These are phyloP conservation scores for Gnaphalium uliginosum DNA, from an alignment of 129 eudicot species.

Conservation along the genomic window DNA sequence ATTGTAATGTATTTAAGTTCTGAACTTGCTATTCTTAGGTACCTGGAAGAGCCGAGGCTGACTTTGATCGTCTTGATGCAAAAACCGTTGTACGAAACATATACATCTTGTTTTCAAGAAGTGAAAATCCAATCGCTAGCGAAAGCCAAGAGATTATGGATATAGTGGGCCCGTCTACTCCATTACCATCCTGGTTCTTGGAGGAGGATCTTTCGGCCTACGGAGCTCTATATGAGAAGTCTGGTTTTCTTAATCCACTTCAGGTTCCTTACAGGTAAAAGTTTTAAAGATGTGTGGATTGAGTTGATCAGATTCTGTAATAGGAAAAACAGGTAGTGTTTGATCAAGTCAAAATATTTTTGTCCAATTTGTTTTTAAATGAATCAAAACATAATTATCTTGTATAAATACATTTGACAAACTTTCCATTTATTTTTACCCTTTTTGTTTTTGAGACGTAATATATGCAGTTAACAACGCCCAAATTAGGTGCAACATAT, in stretches of 20 bases:
- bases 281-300: neutral
- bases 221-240: constrained; percentile 30
- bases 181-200: constrained; percentile 23
- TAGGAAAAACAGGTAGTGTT: neutral
- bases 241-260: constrained; percentile 33
- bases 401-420: too few relatives aligned
- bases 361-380: too few relatives aligned
- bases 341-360: too few relatives aligned
- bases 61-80: constrained; percentile 34
- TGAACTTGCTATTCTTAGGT: constrained; percentile 16
- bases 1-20: neutral
- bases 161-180: constrained; percentile 30
- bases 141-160: constrained; percentile 41
- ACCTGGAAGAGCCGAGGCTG: constrained; percentile 46
- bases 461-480: too few relatives aligned
- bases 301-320: neutral
- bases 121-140: constrained; percentile 34
- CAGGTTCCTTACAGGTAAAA: constrained; percentile 31
- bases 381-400: too few relatives aligned
- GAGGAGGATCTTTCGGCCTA: constrained; percentile 39
- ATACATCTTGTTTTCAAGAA: constrained; percentile 41
- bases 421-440: too few relatives aligned
- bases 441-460: too few relatives aligned
- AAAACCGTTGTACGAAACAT: constrained; percentile 34
- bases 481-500: too few relatives aligned